Percentiles rank a stretch among this genome's conserved stretches.
These are phyloP conservation scores for Cicer arietinum DNA, from an alignment of 306 rosid genomes.

Conservation along the genomic window DNA sequence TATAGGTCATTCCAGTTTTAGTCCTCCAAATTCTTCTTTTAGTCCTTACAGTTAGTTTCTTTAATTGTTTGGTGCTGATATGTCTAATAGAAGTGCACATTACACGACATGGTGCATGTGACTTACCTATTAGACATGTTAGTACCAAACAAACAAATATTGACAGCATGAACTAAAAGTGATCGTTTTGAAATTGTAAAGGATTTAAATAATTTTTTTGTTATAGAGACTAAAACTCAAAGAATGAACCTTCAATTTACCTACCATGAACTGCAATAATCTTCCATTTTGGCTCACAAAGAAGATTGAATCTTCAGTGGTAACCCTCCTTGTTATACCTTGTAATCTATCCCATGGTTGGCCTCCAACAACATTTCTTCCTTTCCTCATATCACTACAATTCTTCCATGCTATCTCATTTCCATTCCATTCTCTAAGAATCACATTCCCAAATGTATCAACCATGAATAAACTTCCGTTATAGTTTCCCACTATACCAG, in stretches of 20 bases:
- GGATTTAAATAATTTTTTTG: neutral
- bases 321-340: conserved; percentile 59
- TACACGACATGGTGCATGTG: neutral
- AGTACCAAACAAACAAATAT: neutral
- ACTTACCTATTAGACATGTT: neutral
- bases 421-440: conserved; percentile 78
- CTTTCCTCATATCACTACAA: conserved; percentile 72
- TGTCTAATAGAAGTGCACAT: neutral
- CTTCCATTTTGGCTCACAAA: conserved; percentile 81
- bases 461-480: conserved; percentile 83
- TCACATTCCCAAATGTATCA: conserved; percentile 72
- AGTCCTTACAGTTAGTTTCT: neutral
- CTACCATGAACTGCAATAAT: conserved; percentile 78
- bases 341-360: conserved; percentile 88
- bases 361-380: conserved; percentile 69
- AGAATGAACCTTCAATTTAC: conserved; percentile 24
- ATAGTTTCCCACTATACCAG: conserved; percentile 83
- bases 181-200: neutral
- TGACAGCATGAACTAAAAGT: neutral
- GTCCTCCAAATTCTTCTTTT: neutral
- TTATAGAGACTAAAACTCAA: neutral
- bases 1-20: neutral
- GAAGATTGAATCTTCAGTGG: conserved; percentile 81
- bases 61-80: neutral
- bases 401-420: conserved; percentile 76